Evolutionary conservation across 208 protist species (phyloP).

Genomic region (Crithidia expoeki): DNA sequence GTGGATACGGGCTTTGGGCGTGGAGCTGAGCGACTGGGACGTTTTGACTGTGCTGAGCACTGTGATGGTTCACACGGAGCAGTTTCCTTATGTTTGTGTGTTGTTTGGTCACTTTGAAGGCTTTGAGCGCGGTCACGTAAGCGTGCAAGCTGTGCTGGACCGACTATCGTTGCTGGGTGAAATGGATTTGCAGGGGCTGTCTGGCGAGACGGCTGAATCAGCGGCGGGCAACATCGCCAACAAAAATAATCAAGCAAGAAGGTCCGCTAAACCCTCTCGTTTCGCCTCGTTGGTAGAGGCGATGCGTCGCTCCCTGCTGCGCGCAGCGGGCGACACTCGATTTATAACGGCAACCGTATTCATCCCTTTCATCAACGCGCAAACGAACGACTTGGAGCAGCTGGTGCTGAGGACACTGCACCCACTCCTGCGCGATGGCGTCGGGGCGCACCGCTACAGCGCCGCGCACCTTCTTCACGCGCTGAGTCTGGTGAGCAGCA

Average conservation of each 20-base stretch:
- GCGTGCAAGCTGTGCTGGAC: slow-evolving; percentile 53
- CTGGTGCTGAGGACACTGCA: slow-evolving; percentile 47
- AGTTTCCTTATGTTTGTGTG: slow-evolving; percentile 65
- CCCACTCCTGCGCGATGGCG: slow-evolving; percentile 24
- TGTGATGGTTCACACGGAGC: slow-evolving; percentile 50
- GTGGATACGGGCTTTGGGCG: slow-evolving; percentile 81
- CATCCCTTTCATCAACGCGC: slow-evolving; percentile 67
- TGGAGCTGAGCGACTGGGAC: slow-evolving; percentile 79
- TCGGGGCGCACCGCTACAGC: slow-evolving; percentile 49
- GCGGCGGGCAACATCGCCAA: slow-evolving; percentile 1
- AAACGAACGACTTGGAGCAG: slow-evolving; percentile 43
- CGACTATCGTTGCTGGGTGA: slow-evolving; percentile 48
- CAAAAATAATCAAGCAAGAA: not conserved
- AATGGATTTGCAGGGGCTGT: not conserved
- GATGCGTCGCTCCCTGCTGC: slow-evolving; percentile 62
- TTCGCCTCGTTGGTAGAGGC: slow-evolving; percentile 36
- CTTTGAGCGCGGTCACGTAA: slow-evolving; percentile 46
- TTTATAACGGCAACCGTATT: slow-evolving; percentile 28
- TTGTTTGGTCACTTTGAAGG: slow-evolving; percentile 52
- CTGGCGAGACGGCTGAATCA: not conserved
- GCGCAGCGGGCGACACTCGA: slow-evolving; percentile 39
- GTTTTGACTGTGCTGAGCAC: slow-evolving; percentile 49
- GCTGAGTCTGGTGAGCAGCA: slow-evolving; percentile 74
- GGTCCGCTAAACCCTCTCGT: not conserved
- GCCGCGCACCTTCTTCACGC: slow-evolving; percentile 59